phyloP scores from a whole-genome alignment of 2,329 filamentous ascomycete genomes.

The Elsinoe necatrix region DNA sequence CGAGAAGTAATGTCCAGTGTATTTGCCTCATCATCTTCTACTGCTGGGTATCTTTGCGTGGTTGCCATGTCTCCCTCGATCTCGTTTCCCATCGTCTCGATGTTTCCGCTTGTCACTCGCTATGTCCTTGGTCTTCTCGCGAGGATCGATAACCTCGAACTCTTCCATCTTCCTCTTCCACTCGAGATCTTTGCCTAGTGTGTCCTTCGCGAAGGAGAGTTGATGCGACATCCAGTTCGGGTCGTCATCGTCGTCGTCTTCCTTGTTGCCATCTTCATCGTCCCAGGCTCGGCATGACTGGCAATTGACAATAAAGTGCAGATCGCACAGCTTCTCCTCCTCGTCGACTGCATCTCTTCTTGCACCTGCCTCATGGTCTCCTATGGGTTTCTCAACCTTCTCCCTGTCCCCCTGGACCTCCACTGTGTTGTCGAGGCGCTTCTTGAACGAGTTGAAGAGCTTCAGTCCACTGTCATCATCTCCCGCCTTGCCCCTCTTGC shows the following conservation, averaged over 20 bases:
- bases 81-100: slow-evolving; percentile 32
- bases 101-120: slow-evolving; percentile 53
- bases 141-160: slow-evolving; percentile 80
- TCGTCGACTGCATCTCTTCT: slow-evolving; percentile 44
- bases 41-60: slow-evolving; percentile 1
- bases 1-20: slow-evolving; percentile 5
- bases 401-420: neutral
- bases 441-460: slow-evolving; percentile 70
- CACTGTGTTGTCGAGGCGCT: slow-evolving; percentile 53
- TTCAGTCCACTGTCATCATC: slow-evolving; percentile 50
- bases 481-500: slow-evolving; percentile 53
- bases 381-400: slow-evolving; percentile 4
- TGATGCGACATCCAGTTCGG: slow-evolving; percentile 79
- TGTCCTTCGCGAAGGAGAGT: slow-evolving; percentile 80
- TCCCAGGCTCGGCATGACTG: slow-evolving; percentile 88
- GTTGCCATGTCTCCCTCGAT: slow-evolving; percentile 1
- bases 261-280: slow-evolving; percentile 53
- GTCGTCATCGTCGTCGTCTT: slow-evolving; percentile 45
- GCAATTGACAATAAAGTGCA: slow-evolving; percentile 94
- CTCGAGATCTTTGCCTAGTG: slow-evolving; percentile 78
- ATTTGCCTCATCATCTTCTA: neutral
- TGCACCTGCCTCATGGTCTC: neutral
- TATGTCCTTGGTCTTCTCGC: slow-evolving; percentile 57
- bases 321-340: slow-evolving; percentile 72
- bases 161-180: slow-evolving; percentile 90